Evolutionary conservation across 805 yeast species (phyloP), one percentile per base, ranked within the genome.

Genomic region (Candida caryicola): DNA sequence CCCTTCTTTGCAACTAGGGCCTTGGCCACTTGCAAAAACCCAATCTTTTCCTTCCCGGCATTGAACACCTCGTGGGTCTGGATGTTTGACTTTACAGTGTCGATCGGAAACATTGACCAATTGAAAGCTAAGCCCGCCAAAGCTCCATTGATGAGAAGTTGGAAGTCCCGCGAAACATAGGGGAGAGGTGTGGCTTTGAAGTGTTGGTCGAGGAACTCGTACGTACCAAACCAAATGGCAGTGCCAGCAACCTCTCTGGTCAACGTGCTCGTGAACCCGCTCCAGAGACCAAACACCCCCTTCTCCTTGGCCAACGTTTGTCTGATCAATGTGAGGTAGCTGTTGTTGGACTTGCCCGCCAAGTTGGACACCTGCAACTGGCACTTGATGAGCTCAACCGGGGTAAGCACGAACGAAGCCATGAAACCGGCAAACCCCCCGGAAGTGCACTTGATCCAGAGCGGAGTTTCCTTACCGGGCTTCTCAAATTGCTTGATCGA

Each of bases 181-280:
- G 21, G 50, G 38, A 40, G 34, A 32, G 21, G 49, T 44, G 44
- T 42, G 7, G 26, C 18, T 41, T 70, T 68, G 45, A 77, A 64
- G n/a, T 52, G 46, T 1, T 51, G 50, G 15, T 66, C 57, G 5
- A 74, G 63, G 31, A 72, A 62, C 55, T 89, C 96, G 58, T 89
- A 89, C 13, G 93, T 77, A 0, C 95, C 91, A 64, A 90, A 90
- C 97, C 97, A 90, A 2, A 91, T 81, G 3, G 95, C 86, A 2
- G 96, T 85, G 5, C 97, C 97, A 19, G 89, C 82, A 27, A 86
- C 74, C 57, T 90, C 98, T 51, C 97, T 74, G 2, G 85, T 46
- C 33, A 87, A 62, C 0, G 98, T 90, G 15, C 93, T 81, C 0
- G 80, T 66, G 48, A 89, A 89, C 2, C 98, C 98, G 45, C 77